Percentiles rank a stretch among this genome's conserved stretches.
Evolutionary conservation across 495 filamentous ascomycete genomes (phyloP).

Genomic region (Daldinia vernicosa): DNA sequence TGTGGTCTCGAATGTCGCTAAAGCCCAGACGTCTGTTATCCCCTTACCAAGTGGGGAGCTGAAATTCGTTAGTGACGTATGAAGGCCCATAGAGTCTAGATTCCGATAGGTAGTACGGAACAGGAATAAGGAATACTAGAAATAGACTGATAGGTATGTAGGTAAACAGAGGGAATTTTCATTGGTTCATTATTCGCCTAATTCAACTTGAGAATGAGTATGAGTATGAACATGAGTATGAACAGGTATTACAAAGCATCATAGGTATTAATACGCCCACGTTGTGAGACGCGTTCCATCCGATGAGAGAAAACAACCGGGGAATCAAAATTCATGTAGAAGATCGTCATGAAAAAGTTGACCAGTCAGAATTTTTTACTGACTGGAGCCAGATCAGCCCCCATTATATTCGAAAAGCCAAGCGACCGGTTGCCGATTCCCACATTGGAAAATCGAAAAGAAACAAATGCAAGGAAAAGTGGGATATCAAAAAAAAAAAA

Average conservation of each 20-base stretch:
- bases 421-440: constrained; percentile 2
- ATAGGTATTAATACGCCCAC: constrained; percentile 16
- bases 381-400: constrained; percentile 7
- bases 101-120: background rate
- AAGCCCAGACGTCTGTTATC: background rate
- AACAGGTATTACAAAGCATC: constrained; percentile 15
- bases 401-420: constrained; percentile 3
- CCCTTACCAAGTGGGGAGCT: constrained; percentile 3
- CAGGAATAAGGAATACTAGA: background rate
- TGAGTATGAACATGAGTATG: background rate
- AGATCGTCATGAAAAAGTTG: constrained; percentile 8
- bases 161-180: background rate
- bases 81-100: background rate
- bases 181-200: background rate
- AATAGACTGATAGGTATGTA: background rate
- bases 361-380: constrained; percentile 7
- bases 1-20: background rate
- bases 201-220: background rate
- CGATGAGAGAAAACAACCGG: constrained; percentile 15
- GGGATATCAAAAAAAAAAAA: background rate
- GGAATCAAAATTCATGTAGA: constrained; percentile 19
- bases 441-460: background rate
- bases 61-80: background rate
- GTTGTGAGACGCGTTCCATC: constrained; percentile 25
- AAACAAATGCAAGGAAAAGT: constrained; percentile 2